These are phyloP conservation scores for Plenodomus tracheiphilus DNA, from an alignment of 2,329 filamentous ascomycete genomes.

Conservation along the genomic window DNA sequence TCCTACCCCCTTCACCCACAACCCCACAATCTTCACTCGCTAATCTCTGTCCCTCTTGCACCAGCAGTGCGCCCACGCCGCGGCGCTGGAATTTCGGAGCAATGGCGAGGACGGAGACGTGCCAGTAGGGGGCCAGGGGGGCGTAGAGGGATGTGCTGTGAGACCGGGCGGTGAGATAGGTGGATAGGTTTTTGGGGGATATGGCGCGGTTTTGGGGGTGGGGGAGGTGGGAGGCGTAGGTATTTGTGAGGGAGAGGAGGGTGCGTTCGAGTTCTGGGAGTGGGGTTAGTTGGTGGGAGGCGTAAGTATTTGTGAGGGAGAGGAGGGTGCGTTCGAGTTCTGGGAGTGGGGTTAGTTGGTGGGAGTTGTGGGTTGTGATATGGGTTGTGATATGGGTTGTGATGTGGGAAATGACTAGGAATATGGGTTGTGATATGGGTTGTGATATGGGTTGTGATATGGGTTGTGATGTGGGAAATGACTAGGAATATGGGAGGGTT, in stretches of 20 bases:
- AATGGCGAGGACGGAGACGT: conserved; percentile 19
- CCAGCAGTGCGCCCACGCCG: conserved; percentile 19
- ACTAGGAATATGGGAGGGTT: no score
- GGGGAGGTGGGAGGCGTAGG: neutral
- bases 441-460: no score
- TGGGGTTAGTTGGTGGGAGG: no score
- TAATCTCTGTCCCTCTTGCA: conserved; percentile 15
- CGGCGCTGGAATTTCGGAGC: conserved; percentile 19
- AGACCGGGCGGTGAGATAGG: neutral
- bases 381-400: no score
- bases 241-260: neutral
- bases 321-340: neutral
- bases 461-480: no score
- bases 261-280: neutral
- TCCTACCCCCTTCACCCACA: neutral
- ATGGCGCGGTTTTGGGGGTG: neutral
- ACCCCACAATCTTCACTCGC: conserved; percentile 8
- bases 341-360: neutral
- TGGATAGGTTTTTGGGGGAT: neutral
- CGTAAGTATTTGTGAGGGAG: neutral
- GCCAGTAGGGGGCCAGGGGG: conserved; percentile 16
- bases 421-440: no score
- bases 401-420: no score
- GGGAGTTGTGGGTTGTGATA: neutral
- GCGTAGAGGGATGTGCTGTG: neutral